Conservation (phyloP, 2,329 filamentous ascomycete genomes). For the Trichoderma koningii region DNA sequence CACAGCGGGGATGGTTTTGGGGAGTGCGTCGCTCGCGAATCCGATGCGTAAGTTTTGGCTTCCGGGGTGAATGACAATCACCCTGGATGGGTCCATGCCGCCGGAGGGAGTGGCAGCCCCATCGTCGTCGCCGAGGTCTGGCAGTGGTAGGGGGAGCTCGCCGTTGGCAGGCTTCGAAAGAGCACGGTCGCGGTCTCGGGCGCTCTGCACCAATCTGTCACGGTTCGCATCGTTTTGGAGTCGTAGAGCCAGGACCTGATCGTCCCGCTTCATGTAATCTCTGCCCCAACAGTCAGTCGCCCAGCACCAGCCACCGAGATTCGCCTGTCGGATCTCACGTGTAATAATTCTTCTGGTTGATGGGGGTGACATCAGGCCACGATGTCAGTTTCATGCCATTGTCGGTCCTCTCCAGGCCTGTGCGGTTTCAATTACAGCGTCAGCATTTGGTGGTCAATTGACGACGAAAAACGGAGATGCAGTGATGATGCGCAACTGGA, state of each 20-base stretch:
- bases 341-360: constrained; percentile 99
- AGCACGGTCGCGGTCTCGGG: constrained; percentile 84
- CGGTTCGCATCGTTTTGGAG: constrained; percentile 84
- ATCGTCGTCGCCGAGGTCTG: constrained; percentile 61
- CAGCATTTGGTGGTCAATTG: not conserved
- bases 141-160: constrained; percentile 62
- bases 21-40: constrained; percentile 91
- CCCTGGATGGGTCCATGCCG: constrained; percentile 76
- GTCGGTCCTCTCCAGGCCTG: constrained; percentile 93
- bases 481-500: not conserved
- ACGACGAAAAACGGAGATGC: not conserved
- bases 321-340: constrained; percentile 57
- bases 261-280: constrained; percentile 97
- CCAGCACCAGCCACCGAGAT: constrained; percentile 3
- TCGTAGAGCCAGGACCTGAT: constrained; percentile 87
- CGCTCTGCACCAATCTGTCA: constrained; percentile 79
- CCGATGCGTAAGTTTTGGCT: constrained; percentile 95
- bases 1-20: constrained; percentile 91
- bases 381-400: constrained; percentile 96
- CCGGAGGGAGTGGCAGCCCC: constrained; percentile 57
- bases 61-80: constrained; percentile 92
- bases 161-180: constrained; percentile 73
- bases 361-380: constrained; percentile 90
- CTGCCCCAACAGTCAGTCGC: constrained; percentile 48
- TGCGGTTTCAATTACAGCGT: not conserved